Percentiles rank a stretch among this genome's conserved stretches.
Conservation (phyloP, 768 basidiomycete genomes). For the Tylopilus felleus region DNA sequence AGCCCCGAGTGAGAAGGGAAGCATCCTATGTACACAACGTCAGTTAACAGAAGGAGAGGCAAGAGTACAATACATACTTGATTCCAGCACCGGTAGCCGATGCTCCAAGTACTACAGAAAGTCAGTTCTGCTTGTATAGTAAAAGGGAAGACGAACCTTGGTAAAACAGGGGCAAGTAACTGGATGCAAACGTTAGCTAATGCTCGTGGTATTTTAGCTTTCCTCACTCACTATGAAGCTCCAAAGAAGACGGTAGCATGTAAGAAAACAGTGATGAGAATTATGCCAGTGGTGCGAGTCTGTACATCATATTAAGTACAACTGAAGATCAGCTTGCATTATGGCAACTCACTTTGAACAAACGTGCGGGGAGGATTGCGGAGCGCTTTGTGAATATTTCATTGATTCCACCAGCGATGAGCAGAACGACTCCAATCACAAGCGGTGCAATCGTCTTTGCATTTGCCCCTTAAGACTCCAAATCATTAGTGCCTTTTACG, state of each 20-base stretch:
- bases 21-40: slow-evolving; percentile 48
- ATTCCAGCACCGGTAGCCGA: slow-evolving; percentile 71
- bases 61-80: slow-evolving; percentile 38
- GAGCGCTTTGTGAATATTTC: slow-evolving; percentile 61
- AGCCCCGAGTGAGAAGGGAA: slow-evolving; percentile 65
- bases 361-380: slow-evolving; percentile 69
- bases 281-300: slow-evolving; percentile 70
- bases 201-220: not conserved
- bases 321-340: not conserved
- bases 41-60: not conserved
- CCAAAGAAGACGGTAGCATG: slow-evolving; percentile 65
- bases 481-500: not conserved
- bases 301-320: not conserved
- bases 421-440: slow-evolving; percentile 50
- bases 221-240: slow-evolving; percentile 28
- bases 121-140: slow-evolving; percentile 7
- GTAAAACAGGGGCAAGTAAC: slow-evolving; percentile 73
- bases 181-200: slow-evolving; percentile 1
- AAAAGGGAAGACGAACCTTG: slow-evolving; percentile 37
- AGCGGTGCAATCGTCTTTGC: slow-evolving; percentile 61
- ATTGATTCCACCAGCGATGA: slow-evolving; percentile 52
- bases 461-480: slow-evolving; percentile 45
- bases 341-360: slow-evolving; percentile 56
- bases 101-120: slow-evolving; percentile 52
- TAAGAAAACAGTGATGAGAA: slow-evolving; percentile 56